Conservation (phyloP, 2,329 filamentous ascomycete species). For the Talaromyces amestolkiae region DNA sequence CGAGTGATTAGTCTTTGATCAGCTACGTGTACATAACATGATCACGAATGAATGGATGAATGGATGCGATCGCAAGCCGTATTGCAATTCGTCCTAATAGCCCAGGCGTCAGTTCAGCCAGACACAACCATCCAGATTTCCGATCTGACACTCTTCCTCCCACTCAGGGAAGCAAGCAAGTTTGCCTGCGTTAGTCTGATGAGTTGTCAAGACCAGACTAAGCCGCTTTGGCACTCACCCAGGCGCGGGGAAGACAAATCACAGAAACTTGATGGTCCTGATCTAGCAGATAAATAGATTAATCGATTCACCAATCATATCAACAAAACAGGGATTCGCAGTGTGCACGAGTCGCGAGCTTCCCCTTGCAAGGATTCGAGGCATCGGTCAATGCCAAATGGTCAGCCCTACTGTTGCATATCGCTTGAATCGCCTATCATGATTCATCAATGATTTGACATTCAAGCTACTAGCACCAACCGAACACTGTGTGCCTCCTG, state of each 20-base stretch:
- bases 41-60: background rate
- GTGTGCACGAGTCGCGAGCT: background rate
- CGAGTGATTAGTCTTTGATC: background rate
- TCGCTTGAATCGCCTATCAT: background rate
- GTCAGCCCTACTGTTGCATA: background rate
- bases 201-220: conserved; percentile 1
- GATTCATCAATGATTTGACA: background rate
- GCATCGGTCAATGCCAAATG: background rate
- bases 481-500: background rate
- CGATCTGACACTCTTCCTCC: background rate
- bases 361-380: background rate
- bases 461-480: background rate
- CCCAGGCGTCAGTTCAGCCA: background rate
- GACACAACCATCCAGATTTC: background rate
- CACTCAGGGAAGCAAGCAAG: background rate
- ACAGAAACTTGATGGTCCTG: background rate
- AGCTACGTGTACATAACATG: background rate
- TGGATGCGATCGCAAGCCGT: background rate
- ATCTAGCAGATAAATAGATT: background rate
- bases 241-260: conserved; percentile 6
- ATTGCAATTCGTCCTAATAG: background rate
- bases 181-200: conserved; percentile 2
- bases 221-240: background rate
- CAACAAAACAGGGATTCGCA: background rate
- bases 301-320: background rate